Percentiles rank a stretch among this genome's conserved stretches.
Evolutionary conservation across 2,329 filamentous ascomycete genomes (phyloP).

Genomic region (Alternaria arbusti): DNA sequence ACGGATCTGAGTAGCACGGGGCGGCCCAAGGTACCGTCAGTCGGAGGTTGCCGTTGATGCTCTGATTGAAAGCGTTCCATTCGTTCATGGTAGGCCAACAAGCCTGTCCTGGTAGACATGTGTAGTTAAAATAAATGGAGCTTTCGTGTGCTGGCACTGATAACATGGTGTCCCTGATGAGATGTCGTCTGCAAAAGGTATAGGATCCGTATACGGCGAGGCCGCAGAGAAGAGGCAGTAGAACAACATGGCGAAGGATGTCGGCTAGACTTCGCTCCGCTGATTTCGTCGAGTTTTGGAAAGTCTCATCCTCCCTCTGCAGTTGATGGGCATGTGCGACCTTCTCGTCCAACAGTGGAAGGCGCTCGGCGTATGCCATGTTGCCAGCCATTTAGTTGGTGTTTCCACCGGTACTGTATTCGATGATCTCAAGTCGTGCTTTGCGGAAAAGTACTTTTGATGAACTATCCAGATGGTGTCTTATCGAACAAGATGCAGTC

Average conservation of each 20-base stretch:
- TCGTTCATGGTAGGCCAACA: conserved; percentile 45
- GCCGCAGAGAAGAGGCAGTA: conserved; percentile 12
- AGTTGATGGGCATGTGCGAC: conserved; percentile 1
- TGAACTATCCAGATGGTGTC: neutral
- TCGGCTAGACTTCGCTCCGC: neutral
- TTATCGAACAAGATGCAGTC: neutral
- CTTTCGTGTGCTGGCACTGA: neutral
- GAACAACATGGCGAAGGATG: neutral
- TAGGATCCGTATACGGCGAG: conserved; percentile 9
- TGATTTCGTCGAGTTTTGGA: neutral
- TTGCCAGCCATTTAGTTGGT: neutral
- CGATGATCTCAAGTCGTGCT: neutral
- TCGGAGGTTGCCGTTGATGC: conserved; percentile 37
- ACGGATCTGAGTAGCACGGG: conserved; percentile 33
- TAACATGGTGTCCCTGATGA: neutral
- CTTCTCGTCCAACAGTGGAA: conserved; percentile 25
- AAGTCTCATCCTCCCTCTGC: neutral
- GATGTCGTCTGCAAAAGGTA: conserved; percentile 1
- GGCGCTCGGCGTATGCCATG: conserved; percentile 20
- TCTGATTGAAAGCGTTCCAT: conserved; percentile 43
- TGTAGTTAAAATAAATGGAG: conserved; percentile 30
- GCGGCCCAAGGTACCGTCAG: conserved; percentile 42
- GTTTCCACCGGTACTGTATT: neutral
- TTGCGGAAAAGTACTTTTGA: neutral
- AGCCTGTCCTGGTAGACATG: conserved; percentile 44